Evolutionary conservation across 805 yeast genomes (phyloP).

Genomic region (Sugiyamaella americana): DNA sequence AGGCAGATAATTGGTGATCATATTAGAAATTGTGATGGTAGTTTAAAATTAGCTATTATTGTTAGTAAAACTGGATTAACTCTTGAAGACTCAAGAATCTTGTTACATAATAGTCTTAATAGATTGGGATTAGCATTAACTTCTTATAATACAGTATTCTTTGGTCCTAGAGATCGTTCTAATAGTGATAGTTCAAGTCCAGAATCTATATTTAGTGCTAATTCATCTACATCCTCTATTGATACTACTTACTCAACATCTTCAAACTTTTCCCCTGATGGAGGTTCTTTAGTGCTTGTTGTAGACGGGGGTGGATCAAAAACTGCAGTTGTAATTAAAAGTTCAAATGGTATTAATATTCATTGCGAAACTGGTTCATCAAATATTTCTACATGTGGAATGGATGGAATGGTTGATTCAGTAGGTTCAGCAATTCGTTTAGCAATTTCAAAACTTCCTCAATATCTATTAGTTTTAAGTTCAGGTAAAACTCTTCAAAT

Average conservation of each 20-base stretch:
- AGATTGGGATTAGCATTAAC: constrained; percentile 10
- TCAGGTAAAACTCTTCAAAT: constrained; percentile 1
- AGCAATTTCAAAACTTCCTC: constrained; percentile 9
- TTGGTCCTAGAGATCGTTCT: not conserved
- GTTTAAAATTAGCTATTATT: constrained; percentile 21
- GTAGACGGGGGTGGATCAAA: constrained; percentile 28
- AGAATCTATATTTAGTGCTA: not conserved
- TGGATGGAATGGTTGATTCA: constrained; percentile 9
- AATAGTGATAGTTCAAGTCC: not conserved
- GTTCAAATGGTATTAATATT: constrained; percentile 10
- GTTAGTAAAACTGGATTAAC: constrained; percentile 20
- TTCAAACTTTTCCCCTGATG: not conserved
- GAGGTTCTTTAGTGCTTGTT: constrained; percentile 8
- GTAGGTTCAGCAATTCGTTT: constrained; percentile 6
- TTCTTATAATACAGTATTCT: not conserved
- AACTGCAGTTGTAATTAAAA: constrained; percentile 19
- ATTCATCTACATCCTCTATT: not conserved
- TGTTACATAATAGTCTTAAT: constrained; percentile 13
- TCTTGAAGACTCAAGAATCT: constrained; percentile 8
- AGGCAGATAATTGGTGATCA: constrained; percentile 11
- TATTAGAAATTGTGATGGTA: constrained; percentile 14
- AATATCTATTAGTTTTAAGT: not conserved
- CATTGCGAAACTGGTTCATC: constrained; percentile 17
- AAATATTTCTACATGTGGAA: constrained; percentile 14
- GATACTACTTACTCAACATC: not conserved